Base-by-base conservation (phyloP, 805 yeast species). In the Saccharomycopsis fermentans region DNA sequence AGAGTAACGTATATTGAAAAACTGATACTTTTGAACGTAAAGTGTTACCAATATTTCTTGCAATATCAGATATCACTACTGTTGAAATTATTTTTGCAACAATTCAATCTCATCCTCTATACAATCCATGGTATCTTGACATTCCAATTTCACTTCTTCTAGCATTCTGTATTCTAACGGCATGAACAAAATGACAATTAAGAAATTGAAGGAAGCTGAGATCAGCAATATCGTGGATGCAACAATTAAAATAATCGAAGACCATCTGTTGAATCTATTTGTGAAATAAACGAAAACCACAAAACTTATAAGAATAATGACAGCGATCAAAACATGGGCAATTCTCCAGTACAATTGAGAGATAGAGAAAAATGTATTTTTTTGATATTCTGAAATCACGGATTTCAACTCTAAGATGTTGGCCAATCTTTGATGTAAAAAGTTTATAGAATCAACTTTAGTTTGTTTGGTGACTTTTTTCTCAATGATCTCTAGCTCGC, bases 161-260 rank as follows among this genome's bases (percentile, higher is more conserved):
- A 94, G 70, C 0, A 91, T 92, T 53, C 98, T 74, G 55, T 74
- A 69, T 68, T 94, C 99, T n/a, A 81, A 77, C 36, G 90, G 75
- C 0, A 96, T 95, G 67, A 91, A 92, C 34, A 90, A 67, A 58
- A 77, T 79, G 47, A 92, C 91, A 52, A 94, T 86, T 58, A 88
- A 66, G 0, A 96, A 96, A 67, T 90, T 84, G 1, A 86, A 68
- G 0, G 80, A 72, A 0, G 96, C 97, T 0, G 91, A 77, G 2
- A 82, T 76, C 0, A 83, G 77, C 2, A 90, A 68, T 0, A 82
- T 63, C 0, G 81, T 74, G 1, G 87, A 78, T 3, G 77, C 75
- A 1, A 88, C 62, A 17, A 82, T 75, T 69, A 90, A 78, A 6
- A 90, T 67, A n/a, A 89, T 81, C 0, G 89, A 79, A 0, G 83